These are phyloP conservation scores for Scheffersomyces parashehatae DNA, from an alignment of 1,139 yeast genomes.

Conservation along the genomic window DNA sequence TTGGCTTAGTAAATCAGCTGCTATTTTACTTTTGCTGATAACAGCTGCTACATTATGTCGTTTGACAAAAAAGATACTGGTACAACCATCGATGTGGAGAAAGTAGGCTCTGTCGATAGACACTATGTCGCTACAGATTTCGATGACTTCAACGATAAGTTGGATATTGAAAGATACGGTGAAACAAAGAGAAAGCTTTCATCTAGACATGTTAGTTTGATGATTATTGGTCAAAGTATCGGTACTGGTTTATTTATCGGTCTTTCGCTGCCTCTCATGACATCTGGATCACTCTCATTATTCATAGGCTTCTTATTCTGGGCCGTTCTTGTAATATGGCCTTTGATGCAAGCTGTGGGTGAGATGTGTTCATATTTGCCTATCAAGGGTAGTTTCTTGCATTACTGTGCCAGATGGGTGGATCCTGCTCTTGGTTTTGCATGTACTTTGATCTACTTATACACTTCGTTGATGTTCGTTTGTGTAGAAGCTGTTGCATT, in stretches of 20 bases:
- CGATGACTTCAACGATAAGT: constrained; percentile 32
- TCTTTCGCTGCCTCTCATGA: constrained; percentile 32
- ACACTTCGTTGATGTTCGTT: constrained; percentile 38
- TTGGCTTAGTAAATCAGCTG: too few relatives aligned
- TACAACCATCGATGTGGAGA: constrained; percentile 24
- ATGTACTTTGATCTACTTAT: constrained; percentile 35
- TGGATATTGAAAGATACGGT: constrained; percentile 36
- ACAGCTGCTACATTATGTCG: background rate
- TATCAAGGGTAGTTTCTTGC: constrained; percentile 39
- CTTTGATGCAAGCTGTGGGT: constrained; percentile 41
- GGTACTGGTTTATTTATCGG: constrained; percentile 51
- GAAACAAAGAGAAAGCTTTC: constrained; percentile 38
- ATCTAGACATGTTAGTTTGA: constrained; percentile 47
- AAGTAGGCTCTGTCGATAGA: constrained; percentile 17
- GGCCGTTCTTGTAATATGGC: constrained; percentile 39
- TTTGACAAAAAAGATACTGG: constrained; percentile 10
- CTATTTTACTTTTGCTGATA: too few relatives aligned
- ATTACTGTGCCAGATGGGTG: constrained; percentile 38
- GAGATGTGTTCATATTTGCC: constrained; percentile 45
- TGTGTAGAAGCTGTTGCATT: constrained; percentile 40
- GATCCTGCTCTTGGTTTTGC: constrained; percentile 46
- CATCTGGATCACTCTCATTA: constrained; percentile 39
- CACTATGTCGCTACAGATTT: constrained; percentile 19
- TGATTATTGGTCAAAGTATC: constrained; percentile 54
- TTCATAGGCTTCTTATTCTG: constrained; percentile 36